Evolutionary conservation across 208 protist species (phyloP).

Genomic region (Acanthamoeba castellanii): DNA sequence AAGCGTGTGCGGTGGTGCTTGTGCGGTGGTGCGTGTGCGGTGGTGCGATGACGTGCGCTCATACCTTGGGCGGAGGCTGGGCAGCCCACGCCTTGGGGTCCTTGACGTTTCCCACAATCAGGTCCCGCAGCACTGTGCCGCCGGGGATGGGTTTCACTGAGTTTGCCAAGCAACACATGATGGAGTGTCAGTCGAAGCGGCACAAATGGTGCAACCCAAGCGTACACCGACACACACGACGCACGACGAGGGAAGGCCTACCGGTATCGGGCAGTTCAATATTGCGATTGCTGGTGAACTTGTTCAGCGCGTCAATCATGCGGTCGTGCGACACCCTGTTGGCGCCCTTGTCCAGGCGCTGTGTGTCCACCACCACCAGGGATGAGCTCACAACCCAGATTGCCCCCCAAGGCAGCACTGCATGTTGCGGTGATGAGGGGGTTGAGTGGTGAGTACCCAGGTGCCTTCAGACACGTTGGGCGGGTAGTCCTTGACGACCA

Average conservation of each 20-base stretch:
- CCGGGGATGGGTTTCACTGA: not conserved
- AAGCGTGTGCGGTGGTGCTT: too few relatives aligned
- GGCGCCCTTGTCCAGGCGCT: constrained; percentile 73
- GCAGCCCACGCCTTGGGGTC: constrained; percentile 39
- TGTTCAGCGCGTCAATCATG: constrained; percentile 68
- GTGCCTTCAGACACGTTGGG: not conserved
- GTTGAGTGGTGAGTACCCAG: not conserved
- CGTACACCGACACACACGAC: not conserved
- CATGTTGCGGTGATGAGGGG: too few relatives aligned
- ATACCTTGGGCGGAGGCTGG: constrained; percentile 27
- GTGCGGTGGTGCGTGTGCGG: too few relatives aligned
- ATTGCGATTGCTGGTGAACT: not conserved
- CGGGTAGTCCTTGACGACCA: constrained; percentile 49
- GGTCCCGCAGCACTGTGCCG: not conserved
- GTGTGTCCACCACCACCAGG: too few relatives aligned
- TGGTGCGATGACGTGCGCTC: not conserved
- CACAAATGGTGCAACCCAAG: too few relatives aligned
- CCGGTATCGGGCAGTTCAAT: constrained; percentile 18
- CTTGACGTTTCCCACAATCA: constrained; percentile 57
- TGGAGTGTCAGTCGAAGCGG: not conserved
- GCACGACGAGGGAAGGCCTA: not conserved
- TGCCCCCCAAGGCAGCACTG: too few relatives aligned
- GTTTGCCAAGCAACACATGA: too few relatives aligned
- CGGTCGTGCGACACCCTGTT: constrained; percentile 70
- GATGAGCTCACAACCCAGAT: too few relatives aligned